Percentiles rank a stretch among this genome's conserved stretches.
Evolutionary conservation across 345 rosid species (phyloP).

Genomic region (Salix arbutifolia): DNA sequence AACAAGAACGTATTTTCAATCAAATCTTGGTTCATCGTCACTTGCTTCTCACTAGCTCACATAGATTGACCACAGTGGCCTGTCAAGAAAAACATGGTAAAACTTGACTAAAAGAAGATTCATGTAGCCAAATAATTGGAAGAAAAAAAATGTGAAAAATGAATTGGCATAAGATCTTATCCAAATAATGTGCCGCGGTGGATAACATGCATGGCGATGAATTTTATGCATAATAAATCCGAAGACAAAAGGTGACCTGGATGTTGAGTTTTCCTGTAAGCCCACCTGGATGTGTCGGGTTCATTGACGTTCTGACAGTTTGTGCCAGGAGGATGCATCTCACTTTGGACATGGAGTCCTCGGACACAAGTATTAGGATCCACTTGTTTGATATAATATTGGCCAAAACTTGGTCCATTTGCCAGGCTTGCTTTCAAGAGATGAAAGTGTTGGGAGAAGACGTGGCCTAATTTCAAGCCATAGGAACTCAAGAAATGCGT

Average conservation of each 20-base stretch:
- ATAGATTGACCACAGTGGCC: background rate
- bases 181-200: background rate
- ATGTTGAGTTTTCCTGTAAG: slow-evolving; percentile 8
- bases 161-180: slow-evolving; percentile 1
- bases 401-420: background rate
- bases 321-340: background rate
- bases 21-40: background rate
- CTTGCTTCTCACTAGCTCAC: background rate
- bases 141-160: background rate
- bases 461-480: background rate
- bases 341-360: background rate
- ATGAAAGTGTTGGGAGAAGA: background rate
- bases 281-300: slow-evolving; percentile 27
- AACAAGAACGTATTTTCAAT: no score
- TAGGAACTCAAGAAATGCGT: background rate
- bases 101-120: background rate
- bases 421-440: background rate
- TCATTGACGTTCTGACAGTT: background rate
- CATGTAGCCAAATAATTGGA: background rate
- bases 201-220: background rate
- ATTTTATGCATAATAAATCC: background rate
- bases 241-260: slow-evolving; percentile 11
- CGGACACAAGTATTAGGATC: background rate
- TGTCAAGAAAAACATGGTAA: background rate
- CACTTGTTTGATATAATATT: background rate